Evolutionary conservation across 202 grass and related monocot species (phyloP).

Genomic region (Panicum hallii): DNA sequence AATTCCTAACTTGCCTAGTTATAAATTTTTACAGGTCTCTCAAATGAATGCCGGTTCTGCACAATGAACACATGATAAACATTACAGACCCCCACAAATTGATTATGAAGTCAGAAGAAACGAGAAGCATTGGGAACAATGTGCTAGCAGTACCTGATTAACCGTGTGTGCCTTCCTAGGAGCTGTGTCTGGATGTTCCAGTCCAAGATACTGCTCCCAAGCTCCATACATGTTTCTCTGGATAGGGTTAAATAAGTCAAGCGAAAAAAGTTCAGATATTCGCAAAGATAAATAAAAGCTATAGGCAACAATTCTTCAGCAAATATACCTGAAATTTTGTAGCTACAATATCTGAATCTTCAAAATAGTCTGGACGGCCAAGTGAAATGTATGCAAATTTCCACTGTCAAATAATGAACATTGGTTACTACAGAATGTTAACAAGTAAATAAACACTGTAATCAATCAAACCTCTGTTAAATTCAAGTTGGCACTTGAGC

Average conservation of each 20-base stretch:
- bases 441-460: conserved; percentile 10
- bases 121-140: not conserved
- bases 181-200: conserved; percentile 88
- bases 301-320: conserved; percentile 34
- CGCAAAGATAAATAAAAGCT: conserved; percentile 16
- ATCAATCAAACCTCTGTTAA: not conserved
- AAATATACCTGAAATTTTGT: conserved; percentile 77
- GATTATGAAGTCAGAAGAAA: conserved; percentile 1
- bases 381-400: conserved; percentile 96
- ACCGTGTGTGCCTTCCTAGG: conserved; percentile 72
- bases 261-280: not conserved
- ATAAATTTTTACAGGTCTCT: conserved; percentile 98
- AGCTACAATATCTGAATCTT: conserved; percentile 87
- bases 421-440: conserved; percentile 10
- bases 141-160: conserved; percentile 72
- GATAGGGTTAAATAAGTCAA: conserved; percentile 35
- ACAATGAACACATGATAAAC: conserved; percentile 1
- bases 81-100: not conserved
- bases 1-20: conserved; percentile 60
- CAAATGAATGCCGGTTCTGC: conserved; percentile 96
- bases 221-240: conserved; percentile 97
- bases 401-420: conserved; percentile 65
- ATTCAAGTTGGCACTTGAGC: conserved; percentile 18
- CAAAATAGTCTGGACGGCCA: conserved; percentile 93
- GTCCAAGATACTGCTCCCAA: conserved; percentile 97